Conservation (phyloP, 2,329 filamentous ascomycete species). For the Teratosphaeria epicoccoides region DNA sequence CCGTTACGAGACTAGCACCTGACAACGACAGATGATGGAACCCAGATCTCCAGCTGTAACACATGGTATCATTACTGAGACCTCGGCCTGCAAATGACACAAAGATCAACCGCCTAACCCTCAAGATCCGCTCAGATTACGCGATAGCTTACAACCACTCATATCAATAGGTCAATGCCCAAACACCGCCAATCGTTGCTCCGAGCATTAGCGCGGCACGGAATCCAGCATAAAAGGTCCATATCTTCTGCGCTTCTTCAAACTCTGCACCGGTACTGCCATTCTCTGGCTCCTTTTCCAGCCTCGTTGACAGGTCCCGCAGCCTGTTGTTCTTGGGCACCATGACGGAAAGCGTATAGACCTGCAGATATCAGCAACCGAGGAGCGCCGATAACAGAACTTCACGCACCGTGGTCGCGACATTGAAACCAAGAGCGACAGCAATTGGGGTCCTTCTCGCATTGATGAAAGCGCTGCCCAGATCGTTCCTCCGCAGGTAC, state of each 20-base stretch:
- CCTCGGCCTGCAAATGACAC: neutral
- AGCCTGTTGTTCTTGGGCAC: slow-evolving; percentile 22
- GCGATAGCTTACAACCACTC: too few relatives aligned
- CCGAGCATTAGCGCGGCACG: neutral
- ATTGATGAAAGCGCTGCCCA: neutral
- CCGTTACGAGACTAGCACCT: slow-evolving; percentile 14
- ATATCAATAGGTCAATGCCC: neutral
- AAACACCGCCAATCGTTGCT: neutral
- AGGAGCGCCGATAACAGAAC: neutral
- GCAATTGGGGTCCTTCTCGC: neutral
- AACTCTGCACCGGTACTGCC: neutral
- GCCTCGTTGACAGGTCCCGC: neutral
- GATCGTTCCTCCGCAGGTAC: slow-evolving; percentile 9
- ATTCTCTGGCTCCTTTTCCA: neutral
- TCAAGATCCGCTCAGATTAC: too few relatives aligned
- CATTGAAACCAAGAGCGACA: slow-evolving; percentile 13
- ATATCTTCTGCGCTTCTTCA: neutral
- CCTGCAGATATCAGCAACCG: neutral
- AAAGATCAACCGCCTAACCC: too few relatives aligned
- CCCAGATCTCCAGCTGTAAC: neutral
- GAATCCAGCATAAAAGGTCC: neutral
- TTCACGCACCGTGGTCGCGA: slow-evolving; percentile 19
- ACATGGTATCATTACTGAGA: neutral
- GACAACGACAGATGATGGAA: neutral
- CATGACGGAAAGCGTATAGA: slow-evolving; percentile 18